Conservation (phyloP, 2,329 filamentous ascomycete genomes). For the Grosmannia serpens region DNA sequence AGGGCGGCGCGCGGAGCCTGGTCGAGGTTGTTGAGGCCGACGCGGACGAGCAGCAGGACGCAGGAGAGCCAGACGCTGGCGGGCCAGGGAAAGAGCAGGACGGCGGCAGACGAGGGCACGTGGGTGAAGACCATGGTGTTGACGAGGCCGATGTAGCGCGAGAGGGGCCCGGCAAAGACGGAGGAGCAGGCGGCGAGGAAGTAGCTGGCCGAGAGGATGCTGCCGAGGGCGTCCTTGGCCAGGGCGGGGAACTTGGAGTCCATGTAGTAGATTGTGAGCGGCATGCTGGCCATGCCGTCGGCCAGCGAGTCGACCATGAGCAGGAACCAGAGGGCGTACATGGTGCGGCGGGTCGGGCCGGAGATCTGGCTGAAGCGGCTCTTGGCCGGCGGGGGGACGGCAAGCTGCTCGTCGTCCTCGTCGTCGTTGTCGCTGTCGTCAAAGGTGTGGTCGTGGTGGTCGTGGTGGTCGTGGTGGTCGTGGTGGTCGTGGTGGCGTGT, state of each 20-base stretch:
- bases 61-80: constrained; percentile 38
- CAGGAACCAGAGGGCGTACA: constrained; percentile 55
- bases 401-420: neutral
- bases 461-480: neutral
- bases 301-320: constrained; percentile 53
- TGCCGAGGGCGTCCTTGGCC: constrained; percentile 45
- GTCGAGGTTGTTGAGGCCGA: constrained; percentile 57
- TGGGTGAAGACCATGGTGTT: constrained; percentile 56
- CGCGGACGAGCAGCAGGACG: constrained; percentile 44
- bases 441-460: neutral
- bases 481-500: neutral
- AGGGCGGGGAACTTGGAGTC: constrained; percentile 40
- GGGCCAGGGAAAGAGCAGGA: constrained; percentile 48
- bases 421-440: constrained; percentile 8
- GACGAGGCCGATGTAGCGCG: constrained; percentile 46
- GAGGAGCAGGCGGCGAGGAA: constrained; percentile 41
- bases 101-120: constrained; percentile 49
- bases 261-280: constrained; percentile 47
- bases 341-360: constrained; percentile 40
- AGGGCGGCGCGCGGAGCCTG: constrained; percentile 55
- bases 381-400: neutral
- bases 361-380: constrained; percentile 44
- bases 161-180: constrained; percentile 45
- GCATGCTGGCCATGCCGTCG: constrained; percentile 52
- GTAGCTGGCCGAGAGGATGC: constrained; percentile 42